Evolutionary conservation across 768 basidiomycete species (phyloP).

Genomic region (Neoboletus magnificus): DNA sequence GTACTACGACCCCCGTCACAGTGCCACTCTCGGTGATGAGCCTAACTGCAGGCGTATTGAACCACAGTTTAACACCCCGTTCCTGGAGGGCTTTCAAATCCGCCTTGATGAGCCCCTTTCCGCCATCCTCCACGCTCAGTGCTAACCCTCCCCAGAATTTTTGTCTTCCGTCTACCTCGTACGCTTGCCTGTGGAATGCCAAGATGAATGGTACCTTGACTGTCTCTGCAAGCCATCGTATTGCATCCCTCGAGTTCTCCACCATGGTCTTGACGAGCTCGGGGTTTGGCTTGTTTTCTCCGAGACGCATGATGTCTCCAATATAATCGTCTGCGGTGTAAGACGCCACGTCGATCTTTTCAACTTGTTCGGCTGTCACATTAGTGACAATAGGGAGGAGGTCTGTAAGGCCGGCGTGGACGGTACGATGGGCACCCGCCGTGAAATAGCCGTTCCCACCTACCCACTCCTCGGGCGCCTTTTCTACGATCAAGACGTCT

Average conservation of each 20-base stretch:
- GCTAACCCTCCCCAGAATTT: slow-evolving; percentile 73
- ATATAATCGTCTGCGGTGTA: slow-evolving; percentile 56
- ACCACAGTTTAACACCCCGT: slow-evolving; percentile 56
- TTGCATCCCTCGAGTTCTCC: slow-evolving; percentile 49
- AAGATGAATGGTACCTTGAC: slow-evolving; percentile 54
- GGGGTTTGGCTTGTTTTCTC: slow-evolving; percentile 46
- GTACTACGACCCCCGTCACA: slow-evolving; percentile 47
- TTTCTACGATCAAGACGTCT: slow-evolving; percentile 63
- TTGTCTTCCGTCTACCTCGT: slow-evolving; percentile 56
- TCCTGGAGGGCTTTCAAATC: slow-evolving; percentile 48
- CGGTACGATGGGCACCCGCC: slow-evolving; percentile 64
- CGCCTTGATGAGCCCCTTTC: slow-evolving; percentile 62
- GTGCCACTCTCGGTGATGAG: slow-evolving; percentile 34
- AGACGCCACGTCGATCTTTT: slow-evolving; percentile 53
- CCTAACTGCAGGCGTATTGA: slow-evolving; percentile 45
- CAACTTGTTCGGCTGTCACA: slow-evolving; percentile 40
- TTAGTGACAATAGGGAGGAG: slow-evolving; percentile 53
- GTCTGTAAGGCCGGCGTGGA: slow-evolving; percentile 58
- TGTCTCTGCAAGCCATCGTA: slow-evolving; percentile 53
- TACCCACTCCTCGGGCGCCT: slow-evolving; percentile 58
- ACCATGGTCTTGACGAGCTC: slow-evolving; percentile 52
- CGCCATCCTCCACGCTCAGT: slow-evolving; percentile 58
- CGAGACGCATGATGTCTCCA: slow-evolving; percentile 59
- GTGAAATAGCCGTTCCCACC: slow-evolving; percentile 76
- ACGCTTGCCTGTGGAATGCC: slow-evolving; percentile 66